These are phyloP conservation scores for Rhinocladiella mackenziei DNA, from an alignment of 2,329 filamentous ascomycete genomes.

Conservation along the genomic window DNA sequence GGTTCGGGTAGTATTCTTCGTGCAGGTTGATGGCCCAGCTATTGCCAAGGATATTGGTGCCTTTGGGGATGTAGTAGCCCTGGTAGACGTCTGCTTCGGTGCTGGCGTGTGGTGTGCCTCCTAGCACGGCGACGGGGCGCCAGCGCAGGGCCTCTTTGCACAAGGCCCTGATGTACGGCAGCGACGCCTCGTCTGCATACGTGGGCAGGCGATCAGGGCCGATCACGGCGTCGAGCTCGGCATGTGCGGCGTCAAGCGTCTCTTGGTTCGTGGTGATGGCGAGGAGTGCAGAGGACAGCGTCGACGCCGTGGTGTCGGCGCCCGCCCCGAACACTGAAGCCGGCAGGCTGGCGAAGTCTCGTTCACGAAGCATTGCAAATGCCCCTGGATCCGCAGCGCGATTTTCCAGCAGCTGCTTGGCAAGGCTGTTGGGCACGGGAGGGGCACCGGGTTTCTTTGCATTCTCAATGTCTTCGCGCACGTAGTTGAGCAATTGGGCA, in stretches of 20 bases:
- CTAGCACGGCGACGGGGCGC: slow-evolving; percentile 38
- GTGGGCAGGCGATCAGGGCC: slow-evolving; percentile 32
- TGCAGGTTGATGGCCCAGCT: slow-evolving; percentile 51
- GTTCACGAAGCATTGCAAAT: slow-evolving; percentile 40
- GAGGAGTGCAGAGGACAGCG: slow-evolving; percentile 33
- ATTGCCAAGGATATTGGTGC: slow-evolving; percentile 41
- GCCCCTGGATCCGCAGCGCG: slow-evolving; percentile 32
- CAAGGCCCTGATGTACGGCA: slow-evolving; percentile 40
- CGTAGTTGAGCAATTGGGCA: slow-evolving; percentile 35
- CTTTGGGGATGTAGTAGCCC: slow-evolving; percentile 49
- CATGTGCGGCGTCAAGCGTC: slow-evolving; percentile 28
- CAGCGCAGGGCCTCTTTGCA: slow-evolving; percentile 45
- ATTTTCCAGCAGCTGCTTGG: slow-evolving; percentile 43
- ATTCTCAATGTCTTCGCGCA: slow-evolving; percentile 36
- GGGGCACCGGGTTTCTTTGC: slow-evolving; percentile 27
- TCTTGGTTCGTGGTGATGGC: slow-evolving; percentile 32
- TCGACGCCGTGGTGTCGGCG: slow-evolving; percentile 33
- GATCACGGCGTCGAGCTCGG: slow-evolving; percentile 39
- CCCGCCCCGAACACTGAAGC: slow-evolving; percentile 35
- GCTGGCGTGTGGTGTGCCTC: slow-evolving; percentile 26
- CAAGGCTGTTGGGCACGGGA: slow-evolving; percentile 41
- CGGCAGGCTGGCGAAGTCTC: slow-evolving; percentile 35
- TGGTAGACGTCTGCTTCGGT: slow-evolving; percentile 30
- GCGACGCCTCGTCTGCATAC: slow-evolving; percentile 36
- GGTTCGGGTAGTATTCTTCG: slow-evolving; percentile 48